phyloP scores from a whole-genome alignment of 1,284 basidiomycete species.

The Grifola frondosa region DNA sequence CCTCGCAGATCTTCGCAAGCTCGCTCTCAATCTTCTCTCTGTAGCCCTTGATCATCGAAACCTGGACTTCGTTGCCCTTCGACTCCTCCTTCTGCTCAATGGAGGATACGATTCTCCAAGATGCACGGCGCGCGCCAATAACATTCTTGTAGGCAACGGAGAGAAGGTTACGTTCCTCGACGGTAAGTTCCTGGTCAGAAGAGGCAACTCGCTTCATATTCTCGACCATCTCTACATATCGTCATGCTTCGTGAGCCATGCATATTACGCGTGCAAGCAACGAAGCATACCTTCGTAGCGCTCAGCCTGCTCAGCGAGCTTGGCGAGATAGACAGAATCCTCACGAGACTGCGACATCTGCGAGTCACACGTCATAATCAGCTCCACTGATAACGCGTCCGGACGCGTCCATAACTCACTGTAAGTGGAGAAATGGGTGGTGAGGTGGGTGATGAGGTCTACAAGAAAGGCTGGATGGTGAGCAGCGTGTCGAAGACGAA shows the following conservation, averaged over 20 bases:
- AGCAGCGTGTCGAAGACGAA: constrained; percentile 34
- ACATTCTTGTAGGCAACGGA: constrained; percentile 99
- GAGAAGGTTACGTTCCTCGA: constrained; percentile 98
- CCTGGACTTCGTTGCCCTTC: constrained; percentile 98
- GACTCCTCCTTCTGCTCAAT: constrained; percentile 99
- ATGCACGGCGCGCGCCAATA: constrained; percentile 97
- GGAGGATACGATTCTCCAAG: constrained; percentile 98
- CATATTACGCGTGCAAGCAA: constrained; percentile 7
- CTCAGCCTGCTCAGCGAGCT: constrained; percentile 99
- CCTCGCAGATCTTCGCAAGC: constrained; percentile 99
- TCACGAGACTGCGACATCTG: constrained; percentile 88
- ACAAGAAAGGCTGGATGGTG: constrained; percentile 24
- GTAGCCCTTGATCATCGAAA: constrained; percentile 98
- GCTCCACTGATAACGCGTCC: constrained; percentile 27
- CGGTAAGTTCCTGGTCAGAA: constrained; percentile 96
- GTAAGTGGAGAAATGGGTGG: constrained; percentile 22
- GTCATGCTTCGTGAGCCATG: constrained; percentile 20
- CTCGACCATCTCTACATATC: constrained; percentile 87
- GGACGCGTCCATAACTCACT: constrained; percentile 35
- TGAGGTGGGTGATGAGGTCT: constrained; percentile 20
- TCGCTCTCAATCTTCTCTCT: constrained; percentile 98
- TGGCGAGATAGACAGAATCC: constrained; percentile 98
- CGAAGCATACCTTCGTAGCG: constrained; percentile 86
- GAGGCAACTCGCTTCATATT: constrained; percentile 99
- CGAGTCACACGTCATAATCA: constrained; percentile 23